phyloP scores from a whole-genome alignment of 2,329 filamentous ascomycete genomes.

The Apiospora aurea region DNA sequence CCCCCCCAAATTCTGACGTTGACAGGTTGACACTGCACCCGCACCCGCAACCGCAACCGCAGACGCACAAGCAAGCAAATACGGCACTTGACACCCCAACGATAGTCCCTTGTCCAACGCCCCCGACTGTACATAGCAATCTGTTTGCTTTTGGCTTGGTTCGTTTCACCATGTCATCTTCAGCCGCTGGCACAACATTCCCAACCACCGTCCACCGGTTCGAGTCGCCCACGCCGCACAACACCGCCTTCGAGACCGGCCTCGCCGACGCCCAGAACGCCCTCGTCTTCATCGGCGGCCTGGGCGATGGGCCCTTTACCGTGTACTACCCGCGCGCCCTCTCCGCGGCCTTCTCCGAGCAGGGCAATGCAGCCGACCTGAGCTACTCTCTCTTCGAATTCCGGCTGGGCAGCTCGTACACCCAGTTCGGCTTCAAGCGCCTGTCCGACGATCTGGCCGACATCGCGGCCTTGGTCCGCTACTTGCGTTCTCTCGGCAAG shows the following conservation, averaged over 20 bases:
- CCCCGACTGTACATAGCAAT: background rate
- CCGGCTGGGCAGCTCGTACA: conserved; percentile 61
- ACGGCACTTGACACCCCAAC: background rate
- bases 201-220: conserved; percentile 55
- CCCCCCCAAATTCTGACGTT: conserved; percentile 1
- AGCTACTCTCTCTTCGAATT: conserved; percentile 64
- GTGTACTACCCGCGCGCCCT: conserved; percentile 62
- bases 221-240: conserved; percentile 43
- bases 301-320: conserved; percentile 74
- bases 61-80: background rate
- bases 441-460: conserved; percentile 61
- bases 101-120: too few relatives aligned
- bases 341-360: conserved; percentile 49
- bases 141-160: background rate
- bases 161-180: background rate
- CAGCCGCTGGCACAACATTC: conserved; percentile 40
- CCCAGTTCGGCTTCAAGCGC: conserved; percentile 58
- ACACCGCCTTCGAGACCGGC: conserved; percentile 57
- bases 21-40: background rate
- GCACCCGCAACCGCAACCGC: background rate
- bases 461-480: conserved; percentile 59
- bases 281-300: conserved; percentile 73
- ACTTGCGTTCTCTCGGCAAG: conserved; percentile 57
- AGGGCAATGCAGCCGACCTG: conserved; percentile 35
- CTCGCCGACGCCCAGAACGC: conserved; percentile 58